phyloP scores from a whole-genome alignment of 176 grass and related monocot genomes.

The Aegilops longissima region DNA sequence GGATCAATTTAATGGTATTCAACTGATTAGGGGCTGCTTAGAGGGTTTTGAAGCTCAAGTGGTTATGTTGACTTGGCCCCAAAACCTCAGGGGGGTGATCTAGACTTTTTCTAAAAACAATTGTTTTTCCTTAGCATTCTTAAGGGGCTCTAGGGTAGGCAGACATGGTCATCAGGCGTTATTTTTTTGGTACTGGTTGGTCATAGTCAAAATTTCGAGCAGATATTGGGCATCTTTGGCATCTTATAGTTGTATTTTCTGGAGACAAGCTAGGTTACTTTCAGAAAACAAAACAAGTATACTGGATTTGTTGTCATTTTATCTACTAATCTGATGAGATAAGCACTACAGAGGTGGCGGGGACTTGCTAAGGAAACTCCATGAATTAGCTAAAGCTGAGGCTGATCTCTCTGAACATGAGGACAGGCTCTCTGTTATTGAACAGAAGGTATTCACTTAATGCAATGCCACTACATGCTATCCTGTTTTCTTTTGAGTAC shows the following conservation, averaged over 20 bases:
- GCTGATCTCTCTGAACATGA: conserved; percentile 62
- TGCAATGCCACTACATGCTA: neutral
- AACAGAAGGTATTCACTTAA: conserved; percentile 60
- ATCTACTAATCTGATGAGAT: conserved; percentile 14
- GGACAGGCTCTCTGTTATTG: conserved; percentile 59
- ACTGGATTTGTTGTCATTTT: conserved; percentile 12
- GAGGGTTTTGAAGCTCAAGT: neutral
- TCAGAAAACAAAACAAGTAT: neutral
- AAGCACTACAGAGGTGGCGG: conserved; percentile 55
- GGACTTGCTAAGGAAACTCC: conserved; percentile 69
- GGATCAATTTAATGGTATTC: neutral
- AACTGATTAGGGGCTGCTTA: neutral
- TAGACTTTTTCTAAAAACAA: neutral
- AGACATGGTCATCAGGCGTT: neutral
- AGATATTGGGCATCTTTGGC: neutral
- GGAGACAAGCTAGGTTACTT: conserved; percentile 10
- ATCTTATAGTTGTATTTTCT: conserved; percentile 24
- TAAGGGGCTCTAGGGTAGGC: neutral
- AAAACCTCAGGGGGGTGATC: neutral
- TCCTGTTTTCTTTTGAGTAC: neutral
- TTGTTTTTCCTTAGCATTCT: neutral
- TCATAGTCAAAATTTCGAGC: conserved; percentile 5
- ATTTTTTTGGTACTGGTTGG: conserved; percentile 4
- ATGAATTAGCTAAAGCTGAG: conserved; percentile 77
- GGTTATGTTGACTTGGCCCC: neutral